Evolutionary conservation across 2,329 filamentous ascomycete genomes (phyloP), one percentile per base, ranked within the genome.

Genomic region (Seiridium cupressi): DNA sequence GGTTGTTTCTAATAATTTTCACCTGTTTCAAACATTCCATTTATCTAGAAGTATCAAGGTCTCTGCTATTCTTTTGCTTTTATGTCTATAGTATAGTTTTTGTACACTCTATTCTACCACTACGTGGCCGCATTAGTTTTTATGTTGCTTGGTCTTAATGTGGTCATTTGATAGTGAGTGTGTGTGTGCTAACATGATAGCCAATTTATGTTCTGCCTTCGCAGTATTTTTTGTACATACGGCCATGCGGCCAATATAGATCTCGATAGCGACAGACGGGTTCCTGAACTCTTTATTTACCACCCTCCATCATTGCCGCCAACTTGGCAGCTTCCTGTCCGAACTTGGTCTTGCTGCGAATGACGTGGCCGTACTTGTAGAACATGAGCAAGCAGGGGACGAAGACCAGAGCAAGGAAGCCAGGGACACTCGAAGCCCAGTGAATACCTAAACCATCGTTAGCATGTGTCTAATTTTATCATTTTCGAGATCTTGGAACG

Each of bases 351-450:
- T 59, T 59, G 42, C 57, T 59, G 5, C 57, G 47, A 40, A 59
- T 59, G 26, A 59, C 36, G 34, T 59, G 57, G 31, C 57, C 57
- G 40, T 44, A 59, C 57, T 59, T 59, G 49, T 59, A 59, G 32
- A 59, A 59, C 40, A 38, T 38, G 32, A 59, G 8, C 18, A 59
- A 36, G 40, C 18, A 51, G 18, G 57, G 57, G n/a, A 59, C 40
- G 35, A 59, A 59, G 10, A 59, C 38, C 8, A 59, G 38, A 7
- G 57, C 47, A 5, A 53, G n/a, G 81, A 82, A 81, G 0, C 73
- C 80, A 0, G 77, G 78, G 26, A 81, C 67, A 32, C 72, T 75
- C 7, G 74, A 76, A 5, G 78, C 79, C 79, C 79, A 81, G 61
- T 79, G 76, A 18, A 80, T 77, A 5, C 79, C 78, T 61, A n/a